A percentile compares a stretch with the other conserved stretches of the same genome.
Conservation (phyloP, 1,139 yeast species). For the Saccharomyces hybrid region DNA sequence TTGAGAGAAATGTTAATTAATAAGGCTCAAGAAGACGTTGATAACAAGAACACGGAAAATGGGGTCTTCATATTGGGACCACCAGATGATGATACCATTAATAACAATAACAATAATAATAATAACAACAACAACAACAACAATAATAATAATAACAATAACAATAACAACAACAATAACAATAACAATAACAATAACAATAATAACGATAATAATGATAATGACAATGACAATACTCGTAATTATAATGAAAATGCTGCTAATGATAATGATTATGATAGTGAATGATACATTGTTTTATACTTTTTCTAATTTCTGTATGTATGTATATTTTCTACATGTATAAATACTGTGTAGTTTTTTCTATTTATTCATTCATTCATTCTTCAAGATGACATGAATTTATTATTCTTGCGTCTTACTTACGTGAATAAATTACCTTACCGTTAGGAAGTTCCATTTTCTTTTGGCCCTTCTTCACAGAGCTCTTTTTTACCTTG, state of each 20-base stretch:
- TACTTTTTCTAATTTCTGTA: slow-evolving; percentile 10
- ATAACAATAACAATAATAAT: not conserved
- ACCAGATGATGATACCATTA: slow-evolving; percentile 6
- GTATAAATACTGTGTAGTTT: not conserved
- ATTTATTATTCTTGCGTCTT: slow-evolving; percentile 10
- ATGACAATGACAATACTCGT: slow-evolving; percentile 13
- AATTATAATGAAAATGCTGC: slow-evolving; percentile 1
- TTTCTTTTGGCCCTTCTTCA: slow-evolving; percentile 31
- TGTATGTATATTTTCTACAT: slow-evolving; percentile 6
- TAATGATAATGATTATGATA: not conserved
- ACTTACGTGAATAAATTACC: slow-evolving; percentile 43
- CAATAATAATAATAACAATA: slow-evolving; percentile 6
- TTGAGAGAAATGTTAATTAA: slow-evolving; percentile 25
- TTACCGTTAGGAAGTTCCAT: slow-evolving; percentile 52
- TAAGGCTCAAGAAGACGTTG: slow-evolving; percentile 25
- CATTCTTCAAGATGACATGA: not conserved
- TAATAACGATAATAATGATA: slow-evolving; percentile 18
- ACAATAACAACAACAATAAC: slow-evolving; percentile 10
- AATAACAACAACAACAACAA: slow-evolving; percentile 10
- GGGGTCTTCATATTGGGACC: slow-evolving; percentile 32
- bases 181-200: slow-evolving; percentile 6
- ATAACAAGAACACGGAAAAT: slow-evolving; percentile 22
- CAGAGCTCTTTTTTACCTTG: slow-evolving; percentile 27
- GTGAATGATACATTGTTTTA: not conserved
- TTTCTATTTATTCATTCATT: slow-evolving; percentile 1